Evolutionary conservation across 139 green algal genomes (phyloP), one percentile per base, ranked within the genome.

Genomic region (Monoraphidium neglectum): DNA sequence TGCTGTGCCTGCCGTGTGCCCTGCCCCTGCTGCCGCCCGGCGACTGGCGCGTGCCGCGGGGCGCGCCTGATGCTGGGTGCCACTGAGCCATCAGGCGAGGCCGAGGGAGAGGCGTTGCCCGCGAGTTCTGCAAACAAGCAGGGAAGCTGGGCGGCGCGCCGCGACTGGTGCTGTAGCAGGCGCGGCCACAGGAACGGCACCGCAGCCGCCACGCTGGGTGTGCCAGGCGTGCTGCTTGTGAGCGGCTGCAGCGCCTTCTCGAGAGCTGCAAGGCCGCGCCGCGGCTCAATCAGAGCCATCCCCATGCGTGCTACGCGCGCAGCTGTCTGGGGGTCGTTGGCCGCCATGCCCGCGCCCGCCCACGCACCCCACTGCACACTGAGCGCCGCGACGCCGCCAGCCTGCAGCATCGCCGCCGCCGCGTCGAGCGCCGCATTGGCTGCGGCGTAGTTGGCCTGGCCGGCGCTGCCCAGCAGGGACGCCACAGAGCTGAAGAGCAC

Each of bases 301-400:
- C 90, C 90, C 74, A 89, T 79, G 46, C 72, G 79, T 68, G 83
- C 77, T 59, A 93, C 74, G 33, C 88, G 82, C 32, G 63, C 77
- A n/a, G 77, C 68, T 8, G 83, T 86, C 51, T 68, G 46, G 1
- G 85, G 60, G 76, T 88, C 68, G 35, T 49, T 32, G 4, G 84
- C 80, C 24, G 82, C 87, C 87, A 91, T 91, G 65, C 87, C 87
- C 37, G 53, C 82, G 33, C 77, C 84, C 21, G 88, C 83, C 92
- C 92, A 96, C 10, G 91, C 91, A 38, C 92, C 92, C 91, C 91
- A 96, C 82, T 96, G 92, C 43, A 95, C 76, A 33, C 75, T 83
- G 49, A 86, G 83, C 15, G 79, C 85, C 38, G 73, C 68, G 2
- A 86, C 51, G 35, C 91, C 91, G 2, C 24, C 37, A 12, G 49